phyloP scores from a whole-genome alignment of 2,329 filamentous ascomycete genomes.

The Exophiala sp. region DNA sequence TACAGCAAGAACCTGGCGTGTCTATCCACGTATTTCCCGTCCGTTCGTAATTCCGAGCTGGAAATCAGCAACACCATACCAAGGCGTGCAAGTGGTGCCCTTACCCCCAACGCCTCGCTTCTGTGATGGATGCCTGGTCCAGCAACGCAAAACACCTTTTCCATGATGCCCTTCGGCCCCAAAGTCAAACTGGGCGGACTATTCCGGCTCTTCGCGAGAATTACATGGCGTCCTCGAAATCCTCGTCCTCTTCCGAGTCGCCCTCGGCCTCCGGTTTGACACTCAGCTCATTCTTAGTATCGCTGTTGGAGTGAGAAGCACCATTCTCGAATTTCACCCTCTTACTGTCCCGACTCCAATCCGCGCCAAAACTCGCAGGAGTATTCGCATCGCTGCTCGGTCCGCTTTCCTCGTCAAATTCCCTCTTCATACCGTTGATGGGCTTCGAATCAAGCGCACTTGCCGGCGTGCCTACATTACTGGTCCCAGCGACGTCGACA shows the following conservation, averaged over 20 bases:
- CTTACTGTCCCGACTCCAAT: conserved; percentile 14
- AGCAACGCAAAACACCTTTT: not conserved
- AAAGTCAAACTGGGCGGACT: not conserved
- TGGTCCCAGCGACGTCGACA: conserved; percentile 17
- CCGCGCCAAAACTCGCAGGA: conserved; percentile 8
- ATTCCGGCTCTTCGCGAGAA: not conserved
- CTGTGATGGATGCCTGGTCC: not conserved
- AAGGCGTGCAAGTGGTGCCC: not conserved
- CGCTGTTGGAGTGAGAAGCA: not conserved
- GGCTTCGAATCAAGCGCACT: conserved; percentile 6
- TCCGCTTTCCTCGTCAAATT: conserved; percentile 19
- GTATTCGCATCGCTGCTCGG: conserved; percentile 23
- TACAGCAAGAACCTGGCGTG: too few relatives aligned
- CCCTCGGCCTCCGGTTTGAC: conserved; percentile 2
- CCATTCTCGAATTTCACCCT: conserved; percentile 25
- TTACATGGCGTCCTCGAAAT: conserved; percentile 28
- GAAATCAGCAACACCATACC: too few relatives aligned
- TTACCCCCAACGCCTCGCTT: not conserved
- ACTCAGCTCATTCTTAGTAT: conserved; percentile 4
- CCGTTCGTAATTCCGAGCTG: too few relatives aligned
- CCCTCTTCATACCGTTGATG: conserved; percentile 25
- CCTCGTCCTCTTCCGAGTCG: conserved; percentile 30
- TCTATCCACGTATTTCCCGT: too few relatives aligned
- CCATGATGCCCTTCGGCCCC: not conserved
- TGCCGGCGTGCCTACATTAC: conserved; percentile 18